These are phyloP conservation scores for Amphicarpaea edgeworthii DNA, from an alignment of 306 rosid species.

Conservation along the genomic window DNA sequence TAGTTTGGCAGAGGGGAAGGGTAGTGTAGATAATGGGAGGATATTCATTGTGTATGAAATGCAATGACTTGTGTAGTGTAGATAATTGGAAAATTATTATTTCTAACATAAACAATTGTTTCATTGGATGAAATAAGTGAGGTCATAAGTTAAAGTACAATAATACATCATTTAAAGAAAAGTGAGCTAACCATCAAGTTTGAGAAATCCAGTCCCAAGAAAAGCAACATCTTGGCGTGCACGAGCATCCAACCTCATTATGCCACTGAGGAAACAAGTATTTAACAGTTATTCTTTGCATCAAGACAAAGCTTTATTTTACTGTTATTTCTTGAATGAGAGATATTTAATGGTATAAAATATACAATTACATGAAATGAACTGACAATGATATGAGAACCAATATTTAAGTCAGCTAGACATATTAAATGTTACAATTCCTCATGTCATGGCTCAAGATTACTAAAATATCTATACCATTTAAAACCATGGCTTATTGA, in stretches of 20 bases:
- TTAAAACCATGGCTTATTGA: constrained; percentile 18
- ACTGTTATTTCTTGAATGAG: constrained; percentile 25
- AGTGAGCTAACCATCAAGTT: constrained; percentile 79
- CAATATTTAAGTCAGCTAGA: constrained; percentile 34
- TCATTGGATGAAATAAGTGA: constrained; percentile 32
- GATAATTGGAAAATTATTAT: constrained; percentile 28
- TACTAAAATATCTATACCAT: constrained; percentile 22
- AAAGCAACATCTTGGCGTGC: constrained; percentile 91
- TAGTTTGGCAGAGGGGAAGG: constrained; percentile 1
- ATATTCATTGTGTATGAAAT: constrained; percentile 21
- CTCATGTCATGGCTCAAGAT: neutral
- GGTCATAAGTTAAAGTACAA: constrained; percentile 34
- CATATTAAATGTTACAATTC: constrained; percentile 17
- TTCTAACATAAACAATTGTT: constrained; percentile 18
- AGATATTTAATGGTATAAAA: constrained; percentile 8
- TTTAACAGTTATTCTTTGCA: constrained; percentile 39
- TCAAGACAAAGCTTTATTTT: neutral
- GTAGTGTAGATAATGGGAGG: neutral
- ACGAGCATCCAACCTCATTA: constrained; percentile 88
- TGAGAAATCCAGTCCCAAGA: constrained; percentile 85
- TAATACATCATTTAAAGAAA: constrained; percentile 19
- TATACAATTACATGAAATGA: constrained; percentile 31
- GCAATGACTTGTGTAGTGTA: constrained; percentile 4
- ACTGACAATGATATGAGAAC: constrained; percentile 9
- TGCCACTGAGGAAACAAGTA: constrained; percentile 69